A percentile compares a stretch with the other conserved stretches of the same genome.
Evolutionary conservation across 768 basidiomycete species (phyloP).

Genomic region (Xerocomellus chrysenteron): DNA sequence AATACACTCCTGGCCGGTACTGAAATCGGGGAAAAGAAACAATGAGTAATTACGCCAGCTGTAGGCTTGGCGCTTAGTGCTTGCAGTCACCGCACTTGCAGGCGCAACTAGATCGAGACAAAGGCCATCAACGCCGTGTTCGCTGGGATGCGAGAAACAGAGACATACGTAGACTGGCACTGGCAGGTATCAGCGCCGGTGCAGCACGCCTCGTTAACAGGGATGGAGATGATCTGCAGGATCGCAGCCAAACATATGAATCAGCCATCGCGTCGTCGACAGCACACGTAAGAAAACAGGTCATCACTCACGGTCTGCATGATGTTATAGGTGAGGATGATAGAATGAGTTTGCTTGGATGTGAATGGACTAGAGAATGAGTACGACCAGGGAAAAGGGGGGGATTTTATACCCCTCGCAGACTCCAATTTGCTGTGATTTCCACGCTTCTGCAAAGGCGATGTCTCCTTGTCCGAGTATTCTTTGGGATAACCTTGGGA

Average conservation of each 20-base stretch:
- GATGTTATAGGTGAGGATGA: background rate
- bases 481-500: too few relatives aligned
- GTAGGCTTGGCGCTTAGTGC: background rate
- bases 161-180: constrained; percentile 8
- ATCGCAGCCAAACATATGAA: background rate
- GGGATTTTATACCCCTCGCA: constrained; percentile 3
- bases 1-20: too few relatives aligned
- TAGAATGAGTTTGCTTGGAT: background rate
- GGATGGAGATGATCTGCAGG: constrained; percentile 3
- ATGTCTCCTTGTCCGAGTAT: background rate
- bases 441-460: background rate
- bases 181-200: background rate
- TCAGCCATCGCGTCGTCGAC: background rate
- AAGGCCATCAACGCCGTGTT: background rate
- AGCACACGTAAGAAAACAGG: background rate
- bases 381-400: too few relatives aligned
- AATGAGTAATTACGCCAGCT: background rate
- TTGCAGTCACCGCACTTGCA: constrained; percentile 20
- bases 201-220: constrained; percentile 19
- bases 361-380: background rate
- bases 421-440: constrained; percentile 1
- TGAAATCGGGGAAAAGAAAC: background rate
- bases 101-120: background rate
- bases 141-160: background rate
- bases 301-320: constrained; percentile 17